These are phyloP conservation scores for Teratosphaeria zuluensis DNA, from an alignment of 2,329 filamentous ascomycete genomes.

Conservation along the genomic window DNA sequence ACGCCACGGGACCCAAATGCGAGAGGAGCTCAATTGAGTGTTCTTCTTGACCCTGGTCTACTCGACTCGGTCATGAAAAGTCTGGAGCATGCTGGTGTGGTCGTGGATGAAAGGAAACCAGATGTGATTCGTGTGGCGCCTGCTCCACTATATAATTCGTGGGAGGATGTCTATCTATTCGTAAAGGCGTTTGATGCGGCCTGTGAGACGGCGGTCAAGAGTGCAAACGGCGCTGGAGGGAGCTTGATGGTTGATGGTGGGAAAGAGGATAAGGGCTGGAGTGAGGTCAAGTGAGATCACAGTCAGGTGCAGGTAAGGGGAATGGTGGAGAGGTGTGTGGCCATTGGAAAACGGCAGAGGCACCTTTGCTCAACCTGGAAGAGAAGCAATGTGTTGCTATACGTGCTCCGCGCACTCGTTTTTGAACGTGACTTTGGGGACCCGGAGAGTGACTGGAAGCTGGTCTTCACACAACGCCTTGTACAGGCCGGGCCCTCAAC, in stretches of 20 bases:
- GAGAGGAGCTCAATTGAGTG: slow-evolving; percentile 69
- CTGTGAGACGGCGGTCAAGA: slow-evolving; percentile 30
- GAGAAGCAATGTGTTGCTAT: background rate
- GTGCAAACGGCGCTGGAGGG: background rate
- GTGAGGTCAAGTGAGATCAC: slow-evolving; percentile 19
- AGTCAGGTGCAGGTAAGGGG: background rate
- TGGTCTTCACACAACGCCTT: background rate
- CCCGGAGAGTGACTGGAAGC: background rate
- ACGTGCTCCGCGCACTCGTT: background rate
- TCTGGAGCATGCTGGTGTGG: slow-evolving; percentile 58
- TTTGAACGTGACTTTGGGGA: background rate
- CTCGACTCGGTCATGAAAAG: slow-evolving; percentile 57
- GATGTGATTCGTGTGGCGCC: slow-evolving; percentile 79
- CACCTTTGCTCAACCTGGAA: background rate
- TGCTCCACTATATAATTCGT: slow-evolving; percentile 74
- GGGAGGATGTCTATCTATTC: slow-evolving; percentile 60
- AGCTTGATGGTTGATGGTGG: slow-evolving; percentile 21
- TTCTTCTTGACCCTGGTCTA: slow-evolving; percentile 58
- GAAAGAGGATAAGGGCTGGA: slow-evolving; percentile 21
- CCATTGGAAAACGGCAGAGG: no score
- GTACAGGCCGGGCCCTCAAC: background rate
- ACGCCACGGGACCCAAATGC: slow-evolving; percentile 60
- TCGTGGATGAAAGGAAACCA: slow-evolving; percentile 76
- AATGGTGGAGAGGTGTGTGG: no score
- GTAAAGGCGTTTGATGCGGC: slow-evolving; percentile 43